A percentile compares a stretch with the other conserved stretches of the same genome.
These are phyloP conservation scores for Psophocarpus tetragonolobus DNA, from an alignment of 306 rosid genomes.

Conservation along the genomic window DNA sequence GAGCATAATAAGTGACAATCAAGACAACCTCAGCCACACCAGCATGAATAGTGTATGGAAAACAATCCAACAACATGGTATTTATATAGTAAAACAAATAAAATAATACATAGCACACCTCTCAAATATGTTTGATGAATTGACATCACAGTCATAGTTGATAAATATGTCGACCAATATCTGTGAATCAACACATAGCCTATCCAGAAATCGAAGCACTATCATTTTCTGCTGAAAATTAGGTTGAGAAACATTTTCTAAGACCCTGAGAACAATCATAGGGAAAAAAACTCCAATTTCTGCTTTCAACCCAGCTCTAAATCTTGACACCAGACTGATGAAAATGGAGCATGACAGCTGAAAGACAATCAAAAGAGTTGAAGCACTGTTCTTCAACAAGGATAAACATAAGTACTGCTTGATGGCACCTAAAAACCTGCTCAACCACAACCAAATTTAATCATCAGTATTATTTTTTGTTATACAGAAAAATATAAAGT, in stretches of 20 bases:
- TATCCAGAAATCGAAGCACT: conserved; percentile 95
- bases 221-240: conserved; percentile 99
- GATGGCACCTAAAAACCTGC: conserved; percentile 98
- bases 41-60: not conserved
- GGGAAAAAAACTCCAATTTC: conserved; percentile 99
- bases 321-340: conserved; percentile 97
- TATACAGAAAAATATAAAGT: conserved; percentile 2
- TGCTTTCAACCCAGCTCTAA: conserved; percentile 96
- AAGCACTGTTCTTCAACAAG: conserved; percentile 96
- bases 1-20: conserved; percentile 24
- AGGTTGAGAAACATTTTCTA: conserved; percentile 96
- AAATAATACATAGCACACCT: conserved; percentile 58
- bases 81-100: conserved; percentile 24
- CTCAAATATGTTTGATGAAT: conserved; percentile 98
- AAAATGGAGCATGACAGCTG: conserved; percentile 99
- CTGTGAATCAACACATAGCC: conserved; percentile 91
- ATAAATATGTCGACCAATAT: conserved; percentile 95
- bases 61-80: not conserved
- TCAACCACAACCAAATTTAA: conserved; percentile 46
- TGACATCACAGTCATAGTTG: conserved; percentile 98
- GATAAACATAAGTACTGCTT: conserved; percentile 98
- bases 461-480: conserved; percentile 28
- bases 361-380: conserved; percentile 92
- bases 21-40: conserved; percentile 28
- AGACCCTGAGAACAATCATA: conserved; percentile 97